Conservation (phyloP, 139 green algal genomes). For the Chlamydomonas sphaeroides region DNA sequence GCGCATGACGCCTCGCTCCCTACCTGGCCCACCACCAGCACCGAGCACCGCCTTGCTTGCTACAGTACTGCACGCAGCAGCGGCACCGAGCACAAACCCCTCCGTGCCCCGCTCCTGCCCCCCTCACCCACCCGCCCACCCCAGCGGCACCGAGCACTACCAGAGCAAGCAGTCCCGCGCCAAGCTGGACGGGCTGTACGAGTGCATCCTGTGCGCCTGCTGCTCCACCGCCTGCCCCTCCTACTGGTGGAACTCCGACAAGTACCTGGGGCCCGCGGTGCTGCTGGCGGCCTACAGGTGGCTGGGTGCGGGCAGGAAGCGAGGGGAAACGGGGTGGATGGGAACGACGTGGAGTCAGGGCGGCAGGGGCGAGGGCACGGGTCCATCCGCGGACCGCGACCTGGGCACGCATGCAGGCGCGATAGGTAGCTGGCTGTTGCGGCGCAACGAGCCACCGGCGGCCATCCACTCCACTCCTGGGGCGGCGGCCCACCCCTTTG, state of each 20-base stretch:
- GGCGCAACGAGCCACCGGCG: too few species aligned
- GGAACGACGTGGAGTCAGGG: neutral
- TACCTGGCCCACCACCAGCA: too few species aligned
- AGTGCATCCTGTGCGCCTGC: constrained; percentile 99
- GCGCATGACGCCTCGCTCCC: too few species aligned
- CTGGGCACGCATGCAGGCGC: too few species aligned
- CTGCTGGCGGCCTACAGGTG: constrained; percentile 95
- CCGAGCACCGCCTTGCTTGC: too few species aligned
- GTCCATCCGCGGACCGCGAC: too few species aligned
- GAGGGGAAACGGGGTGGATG: too few species aligned
- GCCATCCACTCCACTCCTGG: too few species aligned
- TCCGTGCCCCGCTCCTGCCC: neutral
- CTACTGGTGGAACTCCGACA: constrained; percentile 99
- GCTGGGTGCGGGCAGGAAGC: neutral
- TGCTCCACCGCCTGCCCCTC: constrained; percentile 94
- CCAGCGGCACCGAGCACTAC: constrained; percentile 82
- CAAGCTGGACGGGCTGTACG: constrained; percentile 98
- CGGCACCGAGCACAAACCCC: too few species aligned
- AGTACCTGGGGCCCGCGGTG: constrained; percentile 98
- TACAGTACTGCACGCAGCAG: too few species aligned
- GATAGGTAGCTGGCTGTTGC: too few species aligned
- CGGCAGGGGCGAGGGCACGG: neutral
- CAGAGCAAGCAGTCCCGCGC: constrained; percentile 91
- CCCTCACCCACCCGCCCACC: neutral
- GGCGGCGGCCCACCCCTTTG: too few species aligned